Evolutionary conservation across 106 monocot species (phyloP).

Genomic region (Dendrobium officinale): DNA sequence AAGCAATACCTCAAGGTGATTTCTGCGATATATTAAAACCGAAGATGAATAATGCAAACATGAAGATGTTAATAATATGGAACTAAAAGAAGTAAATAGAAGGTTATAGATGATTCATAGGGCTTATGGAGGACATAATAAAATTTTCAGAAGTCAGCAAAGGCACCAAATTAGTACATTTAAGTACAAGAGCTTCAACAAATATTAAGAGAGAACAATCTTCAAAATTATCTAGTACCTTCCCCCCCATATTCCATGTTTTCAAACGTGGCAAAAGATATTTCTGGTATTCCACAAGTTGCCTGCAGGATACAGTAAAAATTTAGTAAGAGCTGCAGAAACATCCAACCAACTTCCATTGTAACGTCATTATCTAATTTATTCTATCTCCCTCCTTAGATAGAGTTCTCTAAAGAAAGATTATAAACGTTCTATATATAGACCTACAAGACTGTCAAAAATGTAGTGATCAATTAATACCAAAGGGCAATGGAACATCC

Average conservation of each 20-base stretch:
- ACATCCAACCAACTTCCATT: background rate
- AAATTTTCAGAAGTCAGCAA: background rate
- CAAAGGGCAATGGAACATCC: background rate
- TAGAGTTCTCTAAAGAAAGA: background rate
- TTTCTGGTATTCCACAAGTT: conserved; percentile 96
- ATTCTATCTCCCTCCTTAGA: background rate
- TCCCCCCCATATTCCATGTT: conserved; percentile 99
- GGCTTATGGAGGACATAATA: background rate
- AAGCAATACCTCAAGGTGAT: background rate
- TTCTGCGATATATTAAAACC: background rate
- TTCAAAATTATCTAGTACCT: conserved; percentile 35
- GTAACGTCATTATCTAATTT: background rate
- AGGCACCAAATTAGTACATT: background rate
- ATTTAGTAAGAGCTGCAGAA: background rate
- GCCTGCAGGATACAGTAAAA: conserved; percentile 45
- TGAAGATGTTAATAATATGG: background rate
- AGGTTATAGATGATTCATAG: background rate
- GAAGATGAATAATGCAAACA: background rate
- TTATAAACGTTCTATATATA: background rate
- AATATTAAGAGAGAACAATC: background rate
- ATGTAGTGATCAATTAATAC: background rate
- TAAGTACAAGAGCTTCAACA: background rate
- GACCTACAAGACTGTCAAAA: background rate
- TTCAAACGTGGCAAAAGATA: conserved; percentile 92
- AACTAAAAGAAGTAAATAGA: background rate